Conservation (phyloP, 192 early-diverging fungal species). For the Linnemannia schmuckeri region DNA sequence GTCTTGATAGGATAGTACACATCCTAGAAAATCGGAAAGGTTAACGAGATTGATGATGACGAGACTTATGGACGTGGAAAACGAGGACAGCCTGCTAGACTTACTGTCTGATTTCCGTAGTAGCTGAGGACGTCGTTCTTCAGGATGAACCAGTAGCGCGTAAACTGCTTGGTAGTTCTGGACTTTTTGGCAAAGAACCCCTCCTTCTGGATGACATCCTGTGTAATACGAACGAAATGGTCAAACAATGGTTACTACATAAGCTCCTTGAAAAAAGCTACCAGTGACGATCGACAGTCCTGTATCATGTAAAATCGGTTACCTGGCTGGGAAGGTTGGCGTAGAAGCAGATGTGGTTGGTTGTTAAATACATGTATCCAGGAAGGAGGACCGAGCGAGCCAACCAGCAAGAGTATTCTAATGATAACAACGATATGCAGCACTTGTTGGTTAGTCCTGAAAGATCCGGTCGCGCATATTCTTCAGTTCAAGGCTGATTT, state of each 20-base stretch:
- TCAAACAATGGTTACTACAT: background rate
- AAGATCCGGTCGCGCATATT: background rate
- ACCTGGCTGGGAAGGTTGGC: conserved; percentile 70
- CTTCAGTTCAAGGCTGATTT: background rate
- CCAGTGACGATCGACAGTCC: background rate
- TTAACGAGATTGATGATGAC: background rate
- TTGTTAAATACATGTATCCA: conserved; percentile 74
- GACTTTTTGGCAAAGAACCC: conserved; percentile 64
- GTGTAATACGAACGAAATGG: background rate
- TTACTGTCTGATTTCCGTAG: conserved; percentile 67
- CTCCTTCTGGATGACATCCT: conserved; percentile 67
- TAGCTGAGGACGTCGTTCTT: conserved; percentile 71
- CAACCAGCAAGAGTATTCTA: conserved; percentile 78
- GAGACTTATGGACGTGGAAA: no score
- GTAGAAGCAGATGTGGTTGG: conserved; percentile 76
- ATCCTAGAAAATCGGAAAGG: conserved; percentile 42
- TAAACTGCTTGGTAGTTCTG: conserved; percentile 55
- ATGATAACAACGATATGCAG: conserved; percentile 1
- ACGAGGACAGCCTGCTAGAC: background rate
- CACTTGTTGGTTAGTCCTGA: background rate
- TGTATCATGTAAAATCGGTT: background rate
- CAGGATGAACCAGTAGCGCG: conserved; percentile 71
- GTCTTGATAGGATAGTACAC: conserved; percentile 70
- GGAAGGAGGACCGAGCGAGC: conserved; percentile 73
- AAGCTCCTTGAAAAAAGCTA: background rate